A percentile compares a stretch with the other conserved stretches of the same genome.
Evolutionary conservation across 2,329 filamentous ascomycete genomes (phyloP).

Genomic region (Penicillium sp.): DNA sequence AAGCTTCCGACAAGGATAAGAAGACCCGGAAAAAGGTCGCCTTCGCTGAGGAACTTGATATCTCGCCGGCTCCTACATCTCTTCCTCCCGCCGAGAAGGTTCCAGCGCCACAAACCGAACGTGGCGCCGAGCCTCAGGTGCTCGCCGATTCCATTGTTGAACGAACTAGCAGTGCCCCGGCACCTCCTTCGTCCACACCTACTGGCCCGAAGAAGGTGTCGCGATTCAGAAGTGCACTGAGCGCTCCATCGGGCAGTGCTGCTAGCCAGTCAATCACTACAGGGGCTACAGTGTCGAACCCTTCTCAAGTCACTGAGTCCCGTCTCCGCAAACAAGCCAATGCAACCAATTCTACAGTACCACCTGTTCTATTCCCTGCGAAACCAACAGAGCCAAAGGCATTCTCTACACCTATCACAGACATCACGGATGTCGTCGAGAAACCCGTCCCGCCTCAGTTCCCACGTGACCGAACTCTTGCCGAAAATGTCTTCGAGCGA

Average conservation of each 20-base stretch:
- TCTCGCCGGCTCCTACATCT: slow-evolving; percentile 52
- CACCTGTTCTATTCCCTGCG: slow-evolving; percentile 39
- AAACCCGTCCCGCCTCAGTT: slow-evolving; percentile 31
- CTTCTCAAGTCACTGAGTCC: slow-evolving; percentile 19
- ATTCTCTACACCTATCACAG: slow-evolving; percentile 38
- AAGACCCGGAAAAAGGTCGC: slow-evolving; percentile 64
- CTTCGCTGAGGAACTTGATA: slow-evolving; percentile 72
- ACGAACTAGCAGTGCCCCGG: slow-evolving; percentile 28
- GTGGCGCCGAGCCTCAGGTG: slow-evolving; percentile 26
- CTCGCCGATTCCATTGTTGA: slow-evolving; percentile 47
- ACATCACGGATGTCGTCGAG: slow-evolving; percentile 19
- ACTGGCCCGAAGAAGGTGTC: slow-evolving; percentile 41
- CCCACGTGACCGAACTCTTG: slow-evolving; percentile 52
- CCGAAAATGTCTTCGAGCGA: slow-evolving; percentile 57
- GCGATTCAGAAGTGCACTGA: slow-evolving; percentile 43
- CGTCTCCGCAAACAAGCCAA: slow-evolving; percentile 24
- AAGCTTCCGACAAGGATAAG: slow-evolving; percentile 19
- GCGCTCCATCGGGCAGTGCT: slow-evolving; percentile 12
- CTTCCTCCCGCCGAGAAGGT: slow-evolving; percentile 26
- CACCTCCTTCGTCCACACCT: slow-evolving; percentile 14
- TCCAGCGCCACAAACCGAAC: slow-evolving; percentile 26
- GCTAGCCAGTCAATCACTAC: slow-evolving; percentile 4
- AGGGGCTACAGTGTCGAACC: slow-evolving; percentile 13
- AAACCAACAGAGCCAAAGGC: slow-evolving; percentile 37
- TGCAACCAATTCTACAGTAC: slow-evolving; percentile 21